phyloP scores from a whole-genome alignment of 495 filamentous ascomycete genomes.

The Cryomyces minteri region DNA sequence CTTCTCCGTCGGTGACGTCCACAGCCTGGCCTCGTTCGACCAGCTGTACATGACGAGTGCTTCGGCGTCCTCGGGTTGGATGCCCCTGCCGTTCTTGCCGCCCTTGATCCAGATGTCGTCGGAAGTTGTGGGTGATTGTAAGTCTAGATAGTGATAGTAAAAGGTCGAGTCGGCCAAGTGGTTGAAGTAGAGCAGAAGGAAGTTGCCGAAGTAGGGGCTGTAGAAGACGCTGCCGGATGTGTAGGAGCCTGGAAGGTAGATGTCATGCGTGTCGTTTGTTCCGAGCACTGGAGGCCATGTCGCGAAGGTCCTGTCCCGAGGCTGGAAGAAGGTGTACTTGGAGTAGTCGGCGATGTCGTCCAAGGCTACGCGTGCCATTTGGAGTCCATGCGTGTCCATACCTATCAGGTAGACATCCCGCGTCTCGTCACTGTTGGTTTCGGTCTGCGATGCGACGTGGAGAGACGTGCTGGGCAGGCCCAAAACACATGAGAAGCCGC shows the following conservation, averaged over 20 bases:
- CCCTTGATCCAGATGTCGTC: not conserved
- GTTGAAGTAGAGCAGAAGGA: conserved; percentile 19
- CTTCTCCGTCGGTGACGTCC: conserved; percentile 8
- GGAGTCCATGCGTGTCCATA: not conserved
- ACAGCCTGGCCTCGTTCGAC: conserved; percentile 14
- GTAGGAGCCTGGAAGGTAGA: conserved; percentile 12
- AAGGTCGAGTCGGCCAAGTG: conserved; percentile 17
- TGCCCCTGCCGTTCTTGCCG: conserved; percentile 11
- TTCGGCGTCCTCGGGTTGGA: conserved; percentile 13
- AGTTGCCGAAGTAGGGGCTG: conserved; percentile 17
- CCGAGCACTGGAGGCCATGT: not conserved
- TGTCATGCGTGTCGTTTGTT: not conserved
- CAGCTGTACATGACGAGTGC: conserved; percentile 14
- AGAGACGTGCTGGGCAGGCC: not conserved
- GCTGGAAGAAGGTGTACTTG: not conserved
- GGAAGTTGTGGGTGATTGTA: conserved; percentile 4
- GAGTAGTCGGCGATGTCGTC: not conserved
- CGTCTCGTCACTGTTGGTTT: not conserved
- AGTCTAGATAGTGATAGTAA: conserved; percentile 14
- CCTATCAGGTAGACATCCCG: not conserved
- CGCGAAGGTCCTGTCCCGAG: not conserved
- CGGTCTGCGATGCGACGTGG: no score
- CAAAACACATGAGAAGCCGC: not conserved
- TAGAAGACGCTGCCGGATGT: conserved; percentile 17
- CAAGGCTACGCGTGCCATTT: not conserved